Base-by-base conservation (phyloP, 345 rosid species). In the Eucalyptus fibrosa region DNA sequence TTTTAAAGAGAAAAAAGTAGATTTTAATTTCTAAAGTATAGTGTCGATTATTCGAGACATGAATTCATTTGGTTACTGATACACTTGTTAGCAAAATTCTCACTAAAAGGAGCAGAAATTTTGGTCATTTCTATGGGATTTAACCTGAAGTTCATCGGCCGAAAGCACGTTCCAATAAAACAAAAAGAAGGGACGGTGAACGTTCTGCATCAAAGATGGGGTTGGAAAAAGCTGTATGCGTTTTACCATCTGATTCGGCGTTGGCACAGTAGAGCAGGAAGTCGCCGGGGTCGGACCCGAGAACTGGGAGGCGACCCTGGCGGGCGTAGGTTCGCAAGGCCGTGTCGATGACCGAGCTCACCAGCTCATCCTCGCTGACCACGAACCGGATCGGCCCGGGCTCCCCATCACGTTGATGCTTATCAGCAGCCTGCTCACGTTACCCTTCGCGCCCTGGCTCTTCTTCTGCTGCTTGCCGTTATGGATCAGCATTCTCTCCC, bases 311-410 rank as follows among this genome's bases (percentile, higher is more conserved):
- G 28, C 99, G 94, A 53, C 99, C 99, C 91, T 97, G 99, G 26
- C 99, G 98, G 4, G 99, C 97, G 82, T 97, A 98, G 32, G 94
- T 92, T 90, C 95, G 97, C 91, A 98, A 91, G n/a, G 97, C 95
- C 18, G 96, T 95, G 40, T 95, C 95, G 37, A 98, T 97, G 12
- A 98, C 98, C 12, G 95, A 94, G 45, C 93, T 96, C 12, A 96
- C 97, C 18, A 93, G 93, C 87, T 97, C 98, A n/a, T 93, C 94
- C 91, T 98, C 99, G 88, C 90, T 93, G 2, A 97, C 98, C 23
- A 98, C 96, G 89, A 96, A 95, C 37, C 99, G 98, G 93, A 98
- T 95, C 92, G 99, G 99, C 28, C 99, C 99, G 1, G 95, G 88
- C 99, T 98, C 21, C 99, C 99, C 87, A 96, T 77, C 87, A 98